Conservation (phyloP, 176 grass and related monocot species). For the Urochloa ruziziensis region DNA sequence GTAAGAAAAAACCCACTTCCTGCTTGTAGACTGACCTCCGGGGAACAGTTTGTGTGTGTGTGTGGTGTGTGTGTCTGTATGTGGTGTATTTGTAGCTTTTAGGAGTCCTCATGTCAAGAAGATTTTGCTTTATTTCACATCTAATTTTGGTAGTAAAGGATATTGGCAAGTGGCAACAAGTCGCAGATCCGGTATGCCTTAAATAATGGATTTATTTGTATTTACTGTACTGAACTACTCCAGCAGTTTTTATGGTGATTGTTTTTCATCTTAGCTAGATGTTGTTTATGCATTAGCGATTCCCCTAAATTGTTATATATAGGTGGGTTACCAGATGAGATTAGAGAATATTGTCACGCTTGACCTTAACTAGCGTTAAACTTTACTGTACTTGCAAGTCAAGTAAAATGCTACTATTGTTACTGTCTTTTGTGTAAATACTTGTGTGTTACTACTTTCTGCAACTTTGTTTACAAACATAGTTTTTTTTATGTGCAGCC, state of each 20-base stretch:
- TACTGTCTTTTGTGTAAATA: background rate
- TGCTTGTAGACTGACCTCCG: no score
- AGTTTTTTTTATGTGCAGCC: conserved; percentile 53
- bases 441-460: no score
- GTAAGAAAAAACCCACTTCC: conserved; percentile 30
- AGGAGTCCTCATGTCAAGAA: no score
- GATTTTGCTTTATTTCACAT: no score
- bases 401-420: background rate
- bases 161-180: no score
- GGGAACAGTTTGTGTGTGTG: no score
- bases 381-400: background rate
- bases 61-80: no score
- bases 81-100: no score
- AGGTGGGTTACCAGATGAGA: background rate
- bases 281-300: background rate
- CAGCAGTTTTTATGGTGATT: background rate
- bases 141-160: no score
- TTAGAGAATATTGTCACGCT: no score
- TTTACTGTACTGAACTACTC: background rate
- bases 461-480: conserved; percentile 12
- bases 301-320: background rate
- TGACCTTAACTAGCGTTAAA: background rate
- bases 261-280: background rate
- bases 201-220: background rate
- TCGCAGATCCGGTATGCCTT: conserved; percentile 72